These are phyloP conservation scores for Priceomyces castillae DNA, from an alignment of 805 yeast species.

Conservation along the genomic window DNA sequence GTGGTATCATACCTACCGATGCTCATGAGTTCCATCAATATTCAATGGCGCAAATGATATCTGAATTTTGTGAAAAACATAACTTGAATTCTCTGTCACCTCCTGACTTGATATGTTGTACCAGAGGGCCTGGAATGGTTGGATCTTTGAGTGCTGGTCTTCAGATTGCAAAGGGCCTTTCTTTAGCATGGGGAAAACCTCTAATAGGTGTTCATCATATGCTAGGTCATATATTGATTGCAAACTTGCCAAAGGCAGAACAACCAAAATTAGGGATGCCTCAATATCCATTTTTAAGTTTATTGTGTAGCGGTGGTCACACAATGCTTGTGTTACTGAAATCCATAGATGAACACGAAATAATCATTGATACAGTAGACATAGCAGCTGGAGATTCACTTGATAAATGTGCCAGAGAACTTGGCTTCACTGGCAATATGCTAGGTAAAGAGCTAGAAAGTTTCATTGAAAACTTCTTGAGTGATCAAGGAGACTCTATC, in stretches of 20 bases:
- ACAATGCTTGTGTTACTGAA: constrained; percentile 77
- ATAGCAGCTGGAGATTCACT: constrained; percentile 92
- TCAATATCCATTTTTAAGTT: constrained; percentile 65
- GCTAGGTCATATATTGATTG: constrained; percentile 82
- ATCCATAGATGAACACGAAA: constrained; percentile 62
- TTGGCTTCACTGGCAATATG: constrained; percentile 81
- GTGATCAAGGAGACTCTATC: constrained; percentile 79
- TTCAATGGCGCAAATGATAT: constrained; percentile 51
- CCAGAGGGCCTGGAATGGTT: constrained; percentile 96
- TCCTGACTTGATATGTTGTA: constrained; percentile 81
- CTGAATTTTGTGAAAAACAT: constrained; percentile 39
- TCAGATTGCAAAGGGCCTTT: constrained; percentile 80
- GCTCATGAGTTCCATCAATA: constrained; percentile 80
- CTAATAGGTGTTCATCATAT: constrained; percentile 92
- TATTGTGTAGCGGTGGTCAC: constrained; percentile 92
- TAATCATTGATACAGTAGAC: constrained; percentile 73
- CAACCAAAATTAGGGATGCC: constrained; percentile 54
- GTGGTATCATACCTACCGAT: constrained; percentile 85
- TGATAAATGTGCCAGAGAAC: constrained; percentile 85
- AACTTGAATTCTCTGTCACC: constrained; percentile 25
- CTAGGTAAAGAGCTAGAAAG: constrained; percentile 81
- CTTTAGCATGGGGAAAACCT: constrained; percentile 75
- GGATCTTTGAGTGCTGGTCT: constrained; percentile 83
- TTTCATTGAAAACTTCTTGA: constrained; percentile 80
- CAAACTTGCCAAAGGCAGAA: constrained; percentile 25